Evolutionary conservation across 1,284 basidiomycete species (phyloP), one percentile per base, ranked within the genome.

Genomic region (Tilletia horrida): DNA sequence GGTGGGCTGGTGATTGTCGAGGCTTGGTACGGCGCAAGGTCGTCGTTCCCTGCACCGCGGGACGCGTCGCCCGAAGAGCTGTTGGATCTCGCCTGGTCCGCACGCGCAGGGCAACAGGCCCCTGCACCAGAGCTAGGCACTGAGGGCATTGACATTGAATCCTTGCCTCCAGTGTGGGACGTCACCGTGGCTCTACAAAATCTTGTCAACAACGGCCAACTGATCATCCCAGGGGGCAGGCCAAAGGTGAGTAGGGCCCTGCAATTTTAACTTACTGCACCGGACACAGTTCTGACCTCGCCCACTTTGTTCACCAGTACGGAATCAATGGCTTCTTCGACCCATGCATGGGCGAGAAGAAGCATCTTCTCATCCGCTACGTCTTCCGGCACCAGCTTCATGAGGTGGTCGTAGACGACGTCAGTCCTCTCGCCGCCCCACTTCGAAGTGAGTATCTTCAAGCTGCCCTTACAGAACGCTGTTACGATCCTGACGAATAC

Each of bases 181-280:
- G 91, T 93, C 45, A 90, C 88, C 21, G 84, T 90, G 40, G 87
- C 93, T 2, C 78, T 95, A 31, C 92, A 94, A 84, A 88, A 91
- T 27, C 85, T 95, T 18, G 90, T 94, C 57, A 86, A 87, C 71
- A 86, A 89, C 71, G 89, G 89, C 61, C 90, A 91, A 79, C 81
- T 96, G 62, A 87, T 88, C 77, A 89, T 96, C 70, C 88, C 92
- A 18, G 88, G 88, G 62, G 88, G 88, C 61, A 84, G 89, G 72
- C 81, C 83, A 18, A 87, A 87, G 76, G 81, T 84, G 63, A 62
- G 81, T 66, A 14, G 11, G n/a, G n/a, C n/a, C n/a, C n/a, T n/a
- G n/a, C n/a, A n/a, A n/a, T n/a, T n/a, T n/a, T n/a, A n/a, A n/a
- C n/a, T n/a, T n/a, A n/a, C n/a, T n/a, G n/a, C n/a, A n/a, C n/a